These are phyloP conservation scores for Coemansia sp. DNA, from an alignment of 192 early-diverging fungal genomes.

Conservation along the genomic window DNA sequence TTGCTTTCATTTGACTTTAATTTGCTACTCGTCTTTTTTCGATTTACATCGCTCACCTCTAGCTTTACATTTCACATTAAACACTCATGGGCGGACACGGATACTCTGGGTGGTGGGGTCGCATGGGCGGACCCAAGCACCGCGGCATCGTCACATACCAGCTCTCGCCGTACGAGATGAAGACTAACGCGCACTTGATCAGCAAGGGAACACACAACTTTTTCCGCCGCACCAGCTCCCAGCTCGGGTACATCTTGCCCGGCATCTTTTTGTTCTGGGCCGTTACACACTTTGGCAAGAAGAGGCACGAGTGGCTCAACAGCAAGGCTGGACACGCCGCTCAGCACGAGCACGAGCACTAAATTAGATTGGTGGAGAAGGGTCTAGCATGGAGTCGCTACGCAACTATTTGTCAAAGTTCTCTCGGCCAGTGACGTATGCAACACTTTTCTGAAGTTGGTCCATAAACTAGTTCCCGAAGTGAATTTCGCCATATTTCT, in stretches of 20 bases:
- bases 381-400: too few species aligned
- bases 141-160: slow-evolving; percentile 49
- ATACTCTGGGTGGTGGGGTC: slow-evolving; percentile 50
- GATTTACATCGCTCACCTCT: neutral
- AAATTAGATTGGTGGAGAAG: neutral
- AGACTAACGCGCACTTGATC: slow-evolving; percentile 47
- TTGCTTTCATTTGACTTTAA: neutral
- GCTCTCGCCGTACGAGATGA: slow-evolving; percentile 51
- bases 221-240: slow-evolving; percentile 41
- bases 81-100: slow-evolving; percentile 40
- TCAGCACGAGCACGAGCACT: slow-evolving; percentile 20
- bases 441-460: too few species aligned
- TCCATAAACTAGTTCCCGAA: too few species aligned
- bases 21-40: neutral
- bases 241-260: slow-evolving; percentile 41
- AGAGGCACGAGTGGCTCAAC: slow-evolving; percentile 46
- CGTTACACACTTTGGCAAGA: slow-evolving; percentile 42
- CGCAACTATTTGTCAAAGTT: too few species aligned
- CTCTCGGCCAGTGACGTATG: too few species aligned
- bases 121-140: slow-evolving; percentile 49
- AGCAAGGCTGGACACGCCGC: slow-evolving; percentile 47
- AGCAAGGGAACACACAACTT: slow-evolving; percentile 51
- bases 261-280: slow-evolving; percentile 45
- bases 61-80: neutral
- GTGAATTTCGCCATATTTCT: too few species aligned